Evolutionary conservation across 2,329 filamentous ascomycete genomes (phyloP).

Genomic region (Curvularia lunata): DNA sequence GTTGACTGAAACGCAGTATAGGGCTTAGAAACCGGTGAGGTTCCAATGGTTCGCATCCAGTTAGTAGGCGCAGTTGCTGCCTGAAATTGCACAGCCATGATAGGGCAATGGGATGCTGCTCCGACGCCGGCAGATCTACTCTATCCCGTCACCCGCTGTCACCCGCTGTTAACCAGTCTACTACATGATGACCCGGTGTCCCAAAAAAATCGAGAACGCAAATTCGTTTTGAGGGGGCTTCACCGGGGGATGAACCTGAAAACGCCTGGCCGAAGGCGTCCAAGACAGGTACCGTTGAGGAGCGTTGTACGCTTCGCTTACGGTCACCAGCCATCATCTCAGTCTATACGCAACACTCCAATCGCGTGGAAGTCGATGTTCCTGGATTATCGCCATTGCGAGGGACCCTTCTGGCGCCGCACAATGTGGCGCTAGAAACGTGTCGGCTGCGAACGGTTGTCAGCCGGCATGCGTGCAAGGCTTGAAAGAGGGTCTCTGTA

Average conservation of each 20-base stretch:
- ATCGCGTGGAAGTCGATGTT: neutral
- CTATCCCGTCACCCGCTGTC: conserved; percentile 1
- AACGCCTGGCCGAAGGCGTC: conserved; percentile 24
- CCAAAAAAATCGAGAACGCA: neutral
- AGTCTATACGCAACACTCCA: neutral
- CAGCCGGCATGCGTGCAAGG: conserved; percentile 16
- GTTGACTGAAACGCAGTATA: neutral
- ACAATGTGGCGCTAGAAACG: conserved; percentile 11
- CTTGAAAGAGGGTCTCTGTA: conserved; percentile 15
- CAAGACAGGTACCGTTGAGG: conserved; percentile 20
- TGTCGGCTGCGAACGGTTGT: conserved; percentile 1
- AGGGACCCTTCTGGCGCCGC: conserved; percentile 9
- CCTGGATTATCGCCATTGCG: neutral
- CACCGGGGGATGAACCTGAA: neutral
- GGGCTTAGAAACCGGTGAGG: neutral
- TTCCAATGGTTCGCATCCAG: neutral
- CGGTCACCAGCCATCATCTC: neutral
- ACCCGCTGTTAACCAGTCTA: neutral
- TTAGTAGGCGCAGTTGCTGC: conserved; percentile 8
- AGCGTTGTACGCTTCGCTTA: neutral
- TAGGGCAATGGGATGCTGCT: conserved; percentile 13
- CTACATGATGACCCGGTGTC: conserved; percentile 11
- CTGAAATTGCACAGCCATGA: conserved; percentile 9
- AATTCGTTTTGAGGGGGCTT: neutral
- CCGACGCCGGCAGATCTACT: conserved; percentile 9